These are phyloP conservation scores for Pisolithus thermaeus DNA, from an alignment of 1,284 basidiomycete species.

Conservation along the genomic window DNA sequence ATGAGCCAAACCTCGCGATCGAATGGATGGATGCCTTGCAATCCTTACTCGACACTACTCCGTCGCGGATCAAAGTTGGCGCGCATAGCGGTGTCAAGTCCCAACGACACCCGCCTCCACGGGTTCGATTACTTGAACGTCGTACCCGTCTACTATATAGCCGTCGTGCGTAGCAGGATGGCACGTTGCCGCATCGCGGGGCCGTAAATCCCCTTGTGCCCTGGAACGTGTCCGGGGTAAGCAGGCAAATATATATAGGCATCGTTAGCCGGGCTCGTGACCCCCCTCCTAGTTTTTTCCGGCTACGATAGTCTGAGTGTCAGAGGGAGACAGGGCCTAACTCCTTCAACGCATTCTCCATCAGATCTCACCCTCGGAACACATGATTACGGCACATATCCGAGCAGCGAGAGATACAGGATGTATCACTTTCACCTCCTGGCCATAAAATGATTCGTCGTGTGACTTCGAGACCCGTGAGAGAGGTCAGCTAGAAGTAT, in stretches of 20 bases:
- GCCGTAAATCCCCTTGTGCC: constrained; percentile 16
- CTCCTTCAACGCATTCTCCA: not conserved
- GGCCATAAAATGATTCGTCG: not conserved
- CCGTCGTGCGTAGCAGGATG: not conserved
- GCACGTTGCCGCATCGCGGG: constrained; percentile 7
- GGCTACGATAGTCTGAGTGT: not conserved
- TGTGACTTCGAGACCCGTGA: not conserved
- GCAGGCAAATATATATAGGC: not conserved
- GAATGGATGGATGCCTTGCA: too few relatives aligned
- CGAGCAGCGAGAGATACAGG: too few relatives aligned
- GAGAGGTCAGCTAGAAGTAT: too few relatives aligned
- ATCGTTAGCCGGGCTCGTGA: not conserved
- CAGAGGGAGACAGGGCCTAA: not conserved
- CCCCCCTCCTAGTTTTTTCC: constrained; percentile 10
- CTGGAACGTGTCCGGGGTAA: constrained; percentile 21
- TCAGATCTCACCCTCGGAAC: too few relatives aligned
- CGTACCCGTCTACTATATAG: not conserved
- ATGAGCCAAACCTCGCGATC: too few relatives aligned
- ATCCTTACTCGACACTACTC: too few relatives aligned
- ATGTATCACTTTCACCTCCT: not conserved
- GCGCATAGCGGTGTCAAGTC: too few relatives aligned
- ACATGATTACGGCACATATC: too few relatives aligned
- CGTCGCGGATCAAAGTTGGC: too few relatives aligned
- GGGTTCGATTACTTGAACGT: too few relatives aligned
- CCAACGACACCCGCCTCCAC: too few relatives aligned